A percentile compares a stretch with the other conserved stretches of the same genome.
Evolutionary conservation across 129 eudicot species (phyloP).

Genomic region (Pittosporum tobira): DNA sequence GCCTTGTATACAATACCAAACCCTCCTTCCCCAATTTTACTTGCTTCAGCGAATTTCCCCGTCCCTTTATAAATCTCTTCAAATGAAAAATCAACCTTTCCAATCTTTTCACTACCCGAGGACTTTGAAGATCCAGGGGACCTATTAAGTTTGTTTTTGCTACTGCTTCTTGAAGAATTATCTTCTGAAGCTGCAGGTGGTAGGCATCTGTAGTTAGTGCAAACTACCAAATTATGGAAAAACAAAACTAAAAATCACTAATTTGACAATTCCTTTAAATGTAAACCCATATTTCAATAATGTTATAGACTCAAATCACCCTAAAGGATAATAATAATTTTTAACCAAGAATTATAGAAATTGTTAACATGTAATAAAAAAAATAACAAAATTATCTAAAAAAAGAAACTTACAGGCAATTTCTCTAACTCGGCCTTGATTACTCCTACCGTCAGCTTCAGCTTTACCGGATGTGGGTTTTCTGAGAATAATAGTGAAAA

Average conservation of each 20-base stretch:
- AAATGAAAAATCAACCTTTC: constrained; percentile 28
- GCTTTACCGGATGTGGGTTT: not conserved
- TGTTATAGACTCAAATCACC: not conserved
- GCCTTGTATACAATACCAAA: constrained; percentile 73
- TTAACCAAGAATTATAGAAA: not conserved
- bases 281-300: too few relatives aligned
- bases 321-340: not conserved
- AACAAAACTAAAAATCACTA: not conserved
- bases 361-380: not conserved
- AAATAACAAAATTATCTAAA: too few relatives aligned
- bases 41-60: constrained; percentile 48
- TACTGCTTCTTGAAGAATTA: constrained; percentile 4
- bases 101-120: constrained; percentile 19
- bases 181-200: constrained; percentile 7
- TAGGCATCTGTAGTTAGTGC: not conserved
- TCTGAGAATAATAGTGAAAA: not conserved
- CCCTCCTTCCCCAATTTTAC: constrained; percentile 71
- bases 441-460: not conserved
- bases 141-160: not conserved
- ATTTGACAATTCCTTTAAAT: not conserved
- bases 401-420: not conserved
- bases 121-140: constrained; percentile 24
- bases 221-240: not conserved
- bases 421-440: not conserved
- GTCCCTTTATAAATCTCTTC: constrained; percentile 60